Evolutionary conservation across 176 grass and related monocot species (phyloP), one percentile per base, ranked within the genome.

Genomic region (Lolium multiflorum): DNA sequence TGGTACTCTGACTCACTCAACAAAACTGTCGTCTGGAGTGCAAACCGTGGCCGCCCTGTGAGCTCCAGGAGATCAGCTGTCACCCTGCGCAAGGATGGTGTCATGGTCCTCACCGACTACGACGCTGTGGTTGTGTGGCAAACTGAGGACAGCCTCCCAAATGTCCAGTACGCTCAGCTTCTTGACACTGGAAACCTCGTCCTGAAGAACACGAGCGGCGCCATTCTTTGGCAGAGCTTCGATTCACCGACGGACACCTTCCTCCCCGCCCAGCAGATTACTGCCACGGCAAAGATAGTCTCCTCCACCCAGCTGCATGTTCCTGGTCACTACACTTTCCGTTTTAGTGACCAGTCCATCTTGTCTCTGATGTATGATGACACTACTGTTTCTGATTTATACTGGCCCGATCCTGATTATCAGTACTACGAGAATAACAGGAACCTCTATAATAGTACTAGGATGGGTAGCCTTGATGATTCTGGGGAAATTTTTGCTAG

Each of bases 361-460:
- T 7, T 90, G 52, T 90, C 88, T 4, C 88, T 90, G 2, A 63
- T 90, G 35, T 86, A 90, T 6, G 83, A 82, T 16, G 88, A 90
- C 18, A 44, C 15, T 15, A 90, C 82, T 51, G 28, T 82, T 31
- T 86, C 83, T 3, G 73, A 84, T 8, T n/a, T 86, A 20, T 90
- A 90, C 88, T 90, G 88, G 88, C 88, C 88, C 6, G 88, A 90
- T 63, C 88, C 88, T 18, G 88, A 90, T 61, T 90, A 55, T 72
- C 28, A 2, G 72, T 90, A 90, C 72, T 90, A 90, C 6, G 83
- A 90, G 83, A 90, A 90, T 12, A 28, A 51, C 1, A 86, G 88
- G 20, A 89, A 89, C 87, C 21, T 84, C 0, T 49, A 89, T 22
- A 89, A 89, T 16, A 89, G 88, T 47, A 89, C 82, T 4, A 76